Evolutionary conservation across 2,329 filamentous ascomycete species (phyloP).

Genomic region (Trichophyton mentagrophytes): DNA sequence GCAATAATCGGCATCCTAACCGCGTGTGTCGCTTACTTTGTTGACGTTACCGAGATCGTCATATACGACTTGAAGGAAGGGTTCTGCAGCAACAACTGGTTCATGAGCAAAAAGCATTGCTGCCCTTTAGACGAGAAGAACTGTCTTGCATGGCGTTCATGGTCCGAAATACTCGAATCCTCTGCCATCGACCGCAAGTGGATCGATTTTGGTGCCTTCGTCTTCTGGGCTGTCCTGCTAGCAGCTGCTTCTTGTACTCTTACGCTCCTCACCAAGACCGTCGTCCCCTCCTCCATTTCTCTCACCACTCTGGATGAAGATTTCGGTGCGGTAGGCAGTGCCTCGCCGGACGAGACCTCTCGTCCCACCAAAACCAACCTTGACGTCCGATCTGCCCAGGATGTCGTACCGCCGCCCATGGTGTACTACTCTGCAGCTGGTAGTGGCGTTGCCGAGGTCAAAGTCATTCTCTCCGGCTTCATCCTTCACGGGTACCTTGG

Average conservation of each 20-base stretch:
- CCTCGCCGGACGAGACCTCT: conserved; percentile 29
- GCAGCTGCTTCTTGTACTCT: conserved; percentile 62
- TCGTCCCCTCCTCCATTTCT: conserved; percentile 77
- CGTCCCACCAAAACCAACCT: conserved; percentile 25
- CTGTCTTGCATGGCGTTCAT: conserved; percentile 50
- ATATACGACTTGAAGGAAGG: conserved; percentile 88
- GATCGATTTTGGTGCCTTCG: conserved; percentile 67
- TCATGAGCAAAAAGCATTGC: conserved; percentile 56
- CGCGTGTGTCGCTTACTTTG: conserved; percentile 72
- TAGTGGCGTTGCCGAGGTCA: conserved; percentile 91
- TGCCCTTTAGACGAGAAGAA: conserved; percentile 40
- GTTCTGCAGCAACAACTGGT: conserved; percentile 63
- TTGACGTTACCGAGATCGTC: conserved; percentile 73
- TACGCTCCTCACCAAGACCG: conserved; percentile 82
- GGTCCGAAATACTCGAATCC: conserved; percentile 51
- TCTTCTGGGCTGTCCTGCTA: conserved; percentile 57
- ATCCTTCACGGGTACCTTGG: conserved; percentile 93
- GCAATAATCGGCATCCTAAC: conserved; percentile 79
- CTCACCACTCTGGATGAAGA: conserved; percentile 89
- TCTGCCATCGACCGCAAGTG: conserved; percentile 39
- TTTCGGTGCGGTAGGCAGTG: conserved; percentile 52
- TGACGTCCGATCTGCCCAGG: conserved; percentile 22
- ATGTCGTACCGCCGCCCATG: conserved; percentile 51
- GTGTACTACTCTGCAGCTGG: conserved; percentile 92
- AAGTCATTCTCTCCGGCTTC: conserved; percentile 95